These are phyloP conservation scores for Amphichorda felina DNA, from an alignment of 2,329 filamentous ascomycete genomes.

Conservation along the genomic window DNA sequence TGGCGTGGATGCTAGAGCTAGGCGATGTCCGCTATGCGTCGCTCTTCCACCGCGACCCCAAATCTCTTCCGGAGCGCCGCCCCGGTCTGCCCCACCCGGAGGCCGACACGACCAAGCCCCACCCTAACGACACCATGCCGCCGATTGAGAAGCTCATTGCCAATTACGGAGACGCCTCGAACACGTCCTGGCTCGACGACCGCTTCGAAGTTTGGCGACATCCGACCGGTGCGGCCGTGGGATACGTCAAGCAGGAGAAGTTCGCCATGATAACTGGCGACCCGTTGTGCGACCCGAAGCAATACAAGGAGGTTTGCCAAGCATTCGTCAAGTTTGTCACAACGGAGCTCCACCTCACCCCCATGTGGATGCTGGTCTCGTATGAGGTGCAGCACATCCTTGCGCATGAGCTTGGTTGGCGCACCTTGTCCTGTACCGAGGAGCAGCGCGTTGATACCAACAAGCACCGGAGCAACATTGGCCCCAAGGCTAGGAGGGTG, in stretches of 20 bases:
- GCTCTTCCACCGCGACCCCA: conserved; percentile 79
- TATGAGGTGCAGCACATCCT: conserved; percentile 68
- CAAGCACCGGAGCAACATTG: conserved; percentile 45
- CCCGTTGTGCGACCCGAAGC: conserved; percentile 68
- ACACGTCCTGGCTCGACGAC: conserved; percentile 87
- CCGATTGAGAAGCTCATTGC: conserved; percentile 79
- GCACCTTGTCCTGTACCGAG: conserved; percentile 75
- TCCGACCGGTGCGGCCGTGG: conserved; percentile 70
- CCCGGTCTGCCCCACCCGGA: conserved; percentile 71
- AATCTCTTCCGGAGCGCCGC: conserved; percentile 62
- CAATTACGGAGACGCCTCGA: conserved; percentile 90
- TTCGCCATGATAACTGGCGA: conserved; percentile 81
- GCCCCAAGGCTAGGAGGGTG: conserved; percentile 67
- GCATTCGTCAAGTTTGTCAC: conserved; percentile 67
- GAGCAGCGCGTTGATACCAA: conserved; percentile 80
- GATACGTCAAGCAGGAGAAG: conserved; percentile 65
- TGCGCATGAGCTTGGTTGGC: conserved; percentile 72
- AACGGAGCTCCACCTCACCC: conserved; percentile 57
- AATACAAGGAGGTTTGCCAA: conserved; percentile 62
- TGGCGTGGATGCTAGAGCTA: conserved; percentile 76
- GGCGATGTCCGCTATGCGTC: conserved; percentile 85
- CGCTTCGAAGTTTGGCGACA: conserved; percentile 85
- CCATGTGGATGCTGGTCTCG: conserved; percentile 83
- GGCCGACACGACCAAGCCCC: conserved; percentile 55
- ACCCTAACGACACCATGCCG: conserved; percentile 46